Evolutionary conservation across 2,329 filamentous ascomycete species (phyloP).

Genomic region (Aureobasidium sp.): DNA sequence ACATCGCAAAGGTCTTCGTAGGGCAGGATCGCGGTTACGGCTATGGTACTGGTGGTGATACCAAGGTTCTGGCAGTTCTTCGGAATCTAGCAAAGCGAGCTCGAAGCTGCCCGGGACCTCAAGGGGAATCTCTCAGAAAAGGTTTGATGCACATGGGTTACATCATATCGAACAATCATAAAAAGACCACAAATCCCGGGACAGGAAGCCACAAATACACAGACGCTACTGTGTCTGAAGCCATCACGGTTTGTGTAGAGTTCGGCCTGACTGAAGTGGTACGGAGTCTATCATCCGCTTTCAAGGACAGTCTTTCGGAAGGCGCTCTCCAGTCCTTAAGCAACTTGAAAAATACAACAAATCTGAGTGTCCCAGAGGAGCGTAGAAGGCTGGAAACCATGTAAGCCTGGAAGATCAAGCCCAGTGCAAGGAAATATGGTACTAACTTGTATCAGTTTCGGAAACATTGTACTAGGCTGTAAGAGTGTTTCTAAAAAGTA

Average conservation of each 20-base stretch:
- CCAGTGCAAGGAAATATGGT: too few species aligned
- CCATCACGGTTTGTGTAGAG: background rate
- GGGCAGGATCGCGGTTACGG: too few species aligned
- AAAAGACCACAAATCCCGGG: background rate
- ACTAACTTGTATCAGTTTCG: background rate
- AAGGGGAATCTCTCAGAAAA: background rate
- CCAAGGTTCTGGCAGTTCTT: background rate
- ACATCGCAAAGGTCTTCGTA: background rate
- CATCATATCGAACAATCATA: background rate
- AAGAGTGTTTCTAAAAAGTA: background rate
- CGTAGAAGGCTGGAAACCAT: background rate
- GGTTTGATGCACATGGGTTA: background rate
- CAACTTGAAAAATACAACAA: background rate
- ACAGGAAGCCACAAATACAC: background rate
- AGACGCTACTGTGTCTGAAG: background rate
- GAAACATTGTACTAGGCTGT: background rate
- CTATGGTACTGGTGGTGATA: background rate
- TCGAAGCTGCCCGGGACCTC: background rate
- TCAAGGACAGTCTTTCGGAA: background rate
- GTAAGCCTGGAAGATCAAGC: background rate
- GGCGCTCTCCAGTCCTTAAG: background rate
- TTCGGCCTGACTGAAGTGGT: background rate
- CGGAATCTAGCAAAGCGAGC: background rate
- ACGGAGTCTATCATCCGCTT: background rate
- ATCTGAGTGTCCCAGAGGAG: background rate